phyloP scores from a whole-genome alignment of 2,329 filamentous ascomycete genomes.

The Penicillium digitatum region DNA sequence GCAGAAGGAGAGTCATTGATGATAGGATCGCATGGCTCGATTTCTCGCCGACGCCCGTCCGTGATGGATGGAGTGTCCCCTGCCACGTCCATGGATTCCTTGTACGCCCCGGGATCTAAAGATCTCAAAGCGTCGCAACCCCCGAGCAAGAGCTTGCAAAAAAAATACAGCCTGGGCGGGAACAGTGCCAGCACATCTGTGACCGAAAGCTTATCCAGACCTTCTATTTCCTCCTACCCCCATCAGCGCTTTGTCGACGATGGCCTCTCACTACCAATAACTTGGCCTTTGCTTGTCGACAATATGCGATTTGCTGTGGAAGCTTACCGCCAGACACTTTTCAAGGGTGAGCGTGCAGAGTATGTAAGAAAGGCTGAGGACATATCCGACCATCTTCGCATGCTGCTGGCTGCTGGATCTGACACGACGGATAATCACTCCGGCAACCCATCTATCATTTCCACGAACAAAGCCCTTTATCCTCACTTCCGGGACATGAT shows the following conservation, averaged over 20 bases:
- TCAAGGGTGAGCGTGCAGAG: constrained; percentile 75
- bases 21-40: constrained; percentile 63
- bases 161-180: constrained; percentile 39
- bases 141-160: constrained; percentile 20
- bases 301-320: constrained; percentile 93
- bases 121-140: constrained; percentile 45
- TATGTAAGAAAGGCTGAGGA: constrained; percentile 95
- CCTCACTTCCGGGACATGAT: constrained; percentile 99
- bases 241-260: constrained; percentile 89
- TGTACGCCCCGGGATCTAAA: constrained; percentile 64
- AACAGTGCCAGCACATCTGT: constrained; percentile 55
- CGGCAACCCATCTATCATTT: constrained; percentile 98
- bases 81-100: constrained; percentile 86
- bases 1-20: constrained; percentile 72
- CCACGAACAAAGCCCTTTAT: constrained; percentile 93
- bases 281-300: constrained; percentile 83
- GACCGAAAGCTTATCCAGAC: constrained; percentile 47
- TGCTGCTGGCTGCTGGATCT: constrained; percentile 91
- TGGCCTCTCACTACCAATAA: constrained; percentile 70
- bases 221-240: constrained; percentile 50
- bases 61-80: constrained; percentile 72
- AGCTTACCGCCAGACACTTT: constrained; percentile 84
- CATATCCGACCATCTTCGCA: constrained; percentile 90
- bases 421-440: constrained; percentile 98
- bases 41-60: constrained; percentile 64